Conservation (phyloP, 306 rosid genomes). For the Luffa acutangula region DNA sequence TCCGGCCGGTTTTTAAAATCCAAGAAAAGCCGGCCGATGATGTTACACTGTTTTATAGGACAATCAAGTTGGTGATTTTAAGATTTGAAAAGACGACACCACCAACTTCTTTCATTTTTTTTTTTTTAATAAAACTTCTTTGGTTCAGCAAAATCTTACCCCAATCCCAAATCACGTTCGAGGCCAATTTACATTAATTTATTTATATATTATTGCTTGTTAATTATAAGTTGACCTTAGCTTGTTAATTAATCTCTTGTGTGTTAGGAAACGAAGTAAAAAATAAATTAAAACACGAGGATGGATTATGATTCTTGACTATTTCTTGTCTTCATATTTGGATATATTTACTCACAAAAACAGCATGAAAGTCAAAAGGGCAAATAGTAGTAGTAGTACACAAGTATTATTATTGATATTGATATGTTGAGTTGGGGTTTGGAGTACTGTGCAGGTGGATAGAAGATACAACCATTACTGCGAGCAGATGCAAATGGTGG, state of each 20-base stretch:
- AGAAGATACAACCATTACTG: slow-evolving; percentile 88
- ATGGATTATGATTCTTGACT: not conserved
- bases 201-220: not conserved
- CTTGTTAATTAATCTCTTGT: not conserved
- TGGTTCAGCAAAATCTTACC: not conserved
- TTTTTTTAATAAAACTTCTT: not conserved
- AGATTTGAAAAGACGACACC: not conserved
- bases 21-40: not conserved
- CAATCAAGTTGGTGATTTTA: not conserved
- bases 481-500: slow-evolving; percentile 96
- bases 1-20: not conserved
- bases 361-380: not conserved
- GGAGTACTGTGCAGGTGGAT: slow-evolving; percentile 46
- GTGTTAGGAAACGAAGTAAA: not conserved
- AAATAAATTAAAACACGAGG: not conserved
- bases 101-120: not conserved
- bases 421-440: not conserved
- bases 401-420: not conserved
- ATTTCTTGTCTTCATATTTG: not conserved
- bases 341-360: too few relatives aligned
- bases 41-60: not conserved
- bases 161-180: not conserved
- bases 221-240: not conserved
- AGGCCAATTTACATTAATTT: not conserved
- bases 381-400: too few relatives aligned